Percentiles rank a stretch among this genome's conserved stretches.
Conservation (phyloP, 106 monocot genomes). For the Allium cepa region DNA sequence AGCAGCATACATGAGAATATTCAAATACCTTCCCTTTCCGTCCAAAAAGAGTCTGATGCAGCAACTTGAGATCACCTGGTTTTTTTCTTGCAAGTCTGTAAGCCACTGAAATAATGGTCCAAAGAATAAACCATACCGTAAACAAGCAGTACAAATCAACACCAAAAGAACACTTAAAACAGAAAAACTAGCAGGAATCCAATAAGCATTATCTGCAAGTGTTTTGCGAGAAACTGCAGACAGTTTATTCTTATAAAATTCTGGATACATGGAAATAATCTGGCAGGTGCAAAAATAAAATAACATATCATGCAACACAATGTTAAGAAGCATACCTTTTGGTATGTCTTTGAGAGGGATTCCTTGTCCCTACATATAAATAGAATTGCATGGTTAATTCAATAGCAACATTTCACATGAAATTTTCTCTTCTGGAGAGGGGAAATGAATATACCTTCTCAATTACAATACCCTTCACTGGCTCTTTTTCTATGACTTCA, state of each 20-base stretch:
- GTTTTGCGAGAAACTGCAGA: not conserved
- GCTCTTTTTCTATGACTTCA: conserved; percentile 83
- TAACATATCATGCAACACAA: too few relatives aligned
- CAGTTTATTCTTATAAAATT: not conserved
- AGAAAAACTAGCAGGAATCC: too few relatives aligned
- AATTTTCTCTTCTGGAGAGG: not conserved
- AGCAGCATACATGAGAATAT: not conserved
- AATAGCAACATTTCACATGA: not conserved
- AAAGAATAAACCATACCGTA: conserved; percentile 4
- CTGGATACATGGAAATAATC: too few relatives aligned
- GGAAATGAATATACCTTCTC: conserved; percentile 15
- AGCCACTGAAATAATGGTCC: conserved; percentile 53
- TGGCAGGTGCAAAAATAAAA: too few relatives aligned
- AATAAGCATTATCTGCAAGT: too few relatives aligned
- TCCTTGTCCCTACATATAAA: conserved; percentile 18
- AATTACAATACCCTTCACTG: conserved; percentile 28
- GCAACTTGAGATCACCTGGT: conserved; percentile 67
- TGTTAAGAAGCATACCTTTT: conserved; percentile 17
- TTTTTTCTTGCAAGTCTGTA: conserved; percentile 76
- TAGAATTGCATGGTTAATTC: not conserved
- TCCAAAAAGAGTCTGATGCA: conserved; percentile 88
- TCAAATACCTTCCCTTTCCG: conserved; percentile 78
- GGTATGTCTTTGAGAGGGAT: conserved; percentile 23
- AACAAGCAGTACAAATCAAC: too few relatives aligned
- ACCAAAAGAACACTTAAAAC: too few relatives aligned